Evolutionary conservation across 1,284 basidiomycete species (phyloP).

Genomic region (Thecaphora thlaspeos): DNA sequence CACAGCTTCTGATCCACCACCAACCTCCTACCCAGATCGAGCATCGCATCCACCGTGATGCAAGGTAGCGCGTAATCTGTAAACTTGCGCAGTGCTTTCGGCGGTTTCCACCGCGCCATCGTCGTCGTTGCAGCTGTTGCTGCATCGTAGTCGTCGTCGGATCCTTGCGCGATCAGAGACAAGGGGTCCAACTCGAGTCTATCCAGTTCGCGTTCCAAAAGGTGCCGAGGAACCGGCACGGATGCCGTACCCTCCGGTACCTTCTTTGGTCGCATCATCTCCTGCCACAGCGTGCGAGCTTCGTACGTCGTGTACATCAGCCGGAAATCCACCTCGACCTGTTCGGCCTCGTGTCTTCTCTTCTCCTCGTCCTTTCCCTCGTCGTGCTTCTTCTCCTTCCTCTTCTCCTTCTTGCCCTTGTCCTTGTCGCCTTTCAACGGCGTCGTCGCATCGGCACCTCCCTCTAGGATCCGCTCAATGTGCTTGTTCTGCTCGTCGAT

Average conservation of each 20-base stretch:
- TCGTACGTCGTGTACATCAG: constrained; percentile 54
- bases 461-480: constrained; percentile 38
- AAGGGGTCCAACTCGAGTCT: constrained; percentile 58
- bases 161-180: background rate
- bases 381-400: constrained; percentile 8
- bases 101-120: constrained; percentile 10
- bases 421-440: constrained; percentile 3
- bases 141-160: background rate
- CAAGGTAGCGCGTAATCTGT: constrained; percentile 70
- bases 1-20: constrained; percentile 68
- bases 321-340: constrained; percentile 29
- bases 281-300: constrained; percentile 42
- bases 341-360: constrained; percentile 12
- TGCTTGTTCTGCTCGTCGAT: constrained; percentile 65
- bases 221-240: constrained; percentile 67
- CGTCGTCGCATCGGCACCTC: background rate
- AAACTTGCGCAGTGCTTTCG: constrained; percentile 63
- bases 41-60: constrained; percentile 76
- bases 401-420: constrained; percentile 1
- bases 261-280: constrained; percentile 12
- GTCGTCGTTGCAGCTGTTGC: too few species aligned
- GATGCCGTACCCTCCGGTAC: background rate
- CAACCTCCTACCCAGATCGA: constrained; percentile 69
- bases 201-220: constrained; percentile 66
- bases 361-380: constrained; percentile 7